Conservation (phyloP, 768 basidiomycete species). For the Botryobasidium botryosum region DNA sequence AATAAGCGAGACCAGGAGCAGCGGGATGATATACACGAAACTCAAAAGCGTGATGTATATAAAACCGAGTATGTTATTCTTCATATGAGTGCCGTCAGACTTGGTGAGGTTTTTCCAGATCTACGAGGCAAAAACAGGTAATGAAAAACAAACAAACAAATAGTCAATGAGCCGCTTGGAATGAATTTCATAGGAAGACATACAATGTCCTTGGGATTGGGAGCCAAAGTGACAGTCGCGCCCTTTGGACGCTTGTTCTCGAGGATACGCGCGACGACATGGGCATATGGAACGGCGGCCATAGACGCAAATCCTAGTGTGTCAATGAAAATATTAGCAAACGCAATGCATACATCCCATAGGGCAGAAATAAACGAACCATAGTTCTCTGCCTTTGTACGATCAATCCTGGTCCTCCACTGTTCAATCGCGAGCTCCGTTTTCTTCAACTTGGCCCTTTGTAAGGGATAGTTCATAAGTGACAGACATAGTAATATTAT, state of each 20-base stretch:
- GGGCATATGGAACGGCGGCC: slow-evolving; percentile 55
- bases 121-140: slow-evolving; percentile 21
- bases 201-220: slow-evolving; percentile 81
- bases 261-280: slow-evolving; percentile 62
- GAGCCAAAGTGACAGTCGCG: slow-evolving; percentile 53
- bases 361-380: slow-evolving; percentile 16
- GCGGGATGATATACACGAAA: slow-evolving; percentile 88
- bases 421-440: slow-evolving; percentile 61
- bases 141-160: background rate
- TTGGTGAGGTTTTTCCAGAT: slow-evolving; percentile 86
- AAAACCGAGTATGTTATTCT: slow-evolving; percentile 62
- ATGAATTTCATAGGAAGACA: slow-evolving; percentile 15
- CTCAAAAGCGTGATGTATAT: slow-evolving; percentile 60
- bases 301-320: slow-evolving; percentile 64
- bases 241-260: slow-evolving; percentile 55
- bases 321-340: background rate
- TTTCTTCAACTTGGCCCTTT: slow-evolving; percentile 19
- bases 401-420: slow-evolving; percentile 41
- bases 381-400: slow-evolving; percentile 27
- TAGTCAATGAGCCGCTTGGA: background rate
- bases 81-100: slow-evolving; percentile 43
- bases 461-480: background rate
- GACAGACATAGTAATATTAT: background rate
- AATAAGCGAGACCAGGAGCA: slow-evolving; percentile 76
- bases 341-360: background rate